Conservation (phyloP, 768 basidiomycete species). For the Amanita pseudoporphyria region DNA sequence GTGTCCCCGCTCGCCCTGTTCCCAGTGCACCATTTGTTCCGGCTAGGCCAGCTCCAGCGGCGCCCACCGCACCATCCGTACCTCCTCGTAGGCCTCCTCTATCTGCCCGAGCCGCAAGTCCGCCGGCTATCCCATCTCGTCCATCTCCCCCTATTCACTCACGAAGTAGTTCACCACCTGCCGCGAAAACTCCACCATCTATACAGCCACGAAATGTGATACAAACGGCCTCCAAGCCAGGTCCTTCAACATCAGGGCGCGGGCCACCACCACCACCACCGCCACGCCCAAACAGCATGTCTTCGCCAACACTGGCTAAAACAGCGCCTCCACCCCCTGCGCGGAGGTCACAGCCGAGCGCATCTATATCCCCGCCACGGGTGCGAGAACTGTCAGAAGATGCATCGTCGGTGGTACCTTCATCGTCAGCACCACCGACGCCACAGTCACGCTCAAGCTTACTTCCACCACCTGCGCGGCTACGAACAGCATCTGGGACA, state of each 20-base stretch:
- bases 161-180: constrained; percentile 26
- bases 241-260: constrained; percentile 10
- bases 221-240: constrained; percentile 19
- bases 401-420: constrained; percentile 4
- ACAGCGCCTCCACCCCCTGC: constrained; percentile 35
- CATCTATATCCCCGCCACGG: constrained; percentile 13
- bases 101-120: constrained; percentile 22
- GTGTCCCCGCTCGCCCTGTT: constrained; percentile 14
- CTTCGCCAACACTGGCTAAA: constrained; percentile 19
- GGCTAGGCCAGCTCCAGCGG: constrained; percentile 17
- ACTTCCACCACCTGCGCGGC: constrained; percentile 18
- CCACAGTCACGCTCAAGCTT: not conserved
- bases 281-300: constrained; percentile 29
- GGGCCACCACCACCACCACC: constrained; percentile 34
- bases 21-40: constrained; percentile 23
- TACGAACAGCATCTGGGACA: constrained; percentile 16
- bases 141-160: constrained; percentile 31
- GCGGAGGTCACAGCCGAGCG: constrained; percentile 10
- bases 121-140: constrained; percentile 28
- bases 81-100: constrained; percentile 34
- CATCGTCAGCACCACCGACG: constrained; percentile 5
- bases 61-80: constrained; percentile 25
- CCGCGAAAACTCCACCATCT: constrained; percentile 20
- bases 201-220: constrained; percentile 26
- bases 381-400: constrained; percentile 12